These are phyloP conservation scores for Penicillium paxilli DNA, from an alignment of 495 filamentous ascomycete genomes.

Conservation along the genomic window DNA sequence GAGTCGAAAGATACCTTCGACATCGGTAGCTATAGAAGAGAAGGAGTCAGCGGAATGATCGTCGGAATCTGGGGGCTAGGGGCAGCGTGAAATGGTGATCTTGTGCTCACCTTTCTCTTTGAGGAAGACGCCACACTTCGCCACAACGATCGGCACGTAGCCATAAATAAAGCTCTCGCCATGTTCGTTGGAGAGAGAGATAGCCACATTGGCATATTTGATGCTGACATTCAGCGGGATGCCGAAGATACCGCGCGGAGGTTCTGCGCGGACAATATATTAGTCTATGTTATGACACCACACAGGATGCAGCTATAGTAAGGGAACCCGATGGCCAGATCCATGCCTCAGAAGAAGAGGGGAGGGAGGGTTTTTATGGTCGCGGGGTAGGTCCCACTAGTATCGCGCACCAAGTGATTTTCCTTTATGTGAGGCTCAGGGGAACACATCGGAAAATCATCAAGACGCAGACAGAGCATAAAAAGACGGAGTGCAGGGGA, in stretches of 20 bases:
- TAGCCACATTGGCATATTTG: slow-evolving; percentile 97
- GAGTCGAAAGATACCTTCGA: slow-evolving; percentile 96
- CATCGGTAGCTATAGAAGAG: slow-evolving; percentile 77
- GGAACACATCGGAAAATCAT: background rate
- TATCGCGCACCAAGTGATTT: background rate
- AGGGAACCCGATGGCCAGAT: no score
- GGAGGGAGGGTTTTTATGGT: background rate
- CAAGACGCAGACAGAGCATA: background rate
- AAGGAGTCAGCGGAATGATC: slow-evolving; percentile 18
- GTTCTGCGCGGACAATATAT: slow-evolving; percentile 17
- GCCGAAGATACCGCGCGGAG: slow-evolving; percentile 76
- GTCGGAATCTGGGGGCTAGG: no score
- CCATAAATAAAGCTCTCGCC: slow-evolving; percentile 97
- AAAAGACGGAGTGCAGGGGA: background rate
- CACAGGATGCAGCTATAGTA: no score
- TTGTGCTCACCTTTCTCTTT: slow-evolving; percentile 87
- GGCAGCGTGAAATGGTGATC: background rate
- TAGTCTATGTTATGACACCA: background rate
- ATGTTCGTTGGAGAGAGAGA: slow-evolving; percentile 86
- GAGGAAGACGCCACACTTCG: slow-evolving; percentile 95
- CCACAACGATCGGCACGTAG: slow-evolving; percentile 97
- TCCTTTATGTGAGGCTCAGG: slow-evolving; percentile 1
- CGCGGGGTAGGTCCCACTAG: background rate
- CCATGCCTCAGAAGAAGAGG: no score
- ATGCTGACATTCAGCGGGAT: slow-evolving; percentile 94